These are phyloP conservation scores for Jackrogersella multiformis DNA, from an alignment of 495 filamentous ascomycete genomes.

Conservation along the genomic window DNA sequence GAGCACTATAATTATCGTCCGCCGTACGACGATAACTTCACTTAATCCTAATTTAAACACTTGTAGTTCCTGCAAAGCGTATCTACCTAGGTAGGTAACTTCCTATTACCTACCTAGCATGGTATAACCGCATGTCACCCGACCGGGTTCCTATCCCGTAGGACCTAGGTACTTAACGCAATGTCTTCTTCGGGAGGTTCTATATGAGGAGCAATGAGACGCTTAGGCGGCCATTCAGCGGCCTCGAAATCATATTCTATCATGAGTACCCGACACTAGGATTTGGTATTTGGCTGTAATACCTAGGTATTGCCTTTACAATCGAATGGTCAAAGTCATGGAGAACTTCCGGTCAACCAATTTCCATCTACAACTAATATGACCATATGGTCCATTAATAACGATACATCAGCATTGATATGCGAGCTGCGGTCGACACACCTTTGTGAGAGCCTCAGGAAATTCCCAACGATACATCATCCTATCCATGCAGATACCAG, in stretches of 20 bases:
- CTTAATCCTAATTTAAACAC: no score
- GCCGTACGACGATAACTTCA: no score
- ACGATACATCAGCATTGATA: slow-evolving; percentile 29
- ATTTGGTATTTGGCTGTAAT: neutral
- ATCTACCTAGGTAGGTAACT: no score
- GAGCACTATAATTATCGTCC: no score
- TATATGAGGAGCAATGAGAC: neutral
- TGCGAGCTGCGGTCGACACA: neutral
- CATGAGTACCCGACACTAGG: no score
- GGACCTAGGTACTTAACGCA: slow-evolving; percentile 6
- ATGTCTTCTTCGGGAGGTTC: neutral
- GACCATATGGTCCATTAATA: slow-evolving; percentile 11
- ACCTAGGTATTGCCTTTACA: no score
- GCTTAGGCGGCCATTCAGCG: slow-evolving; percentile 17
- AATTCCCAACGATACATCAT: neutral
- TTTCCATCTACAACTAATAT: slow-evolving; percentile 20
- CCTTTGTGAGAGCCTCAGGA: neutral
- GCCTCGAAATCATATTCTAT: slow-evolving; percentile 1
- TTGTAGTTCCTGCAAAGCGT: no score
- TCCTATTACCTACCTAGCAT: no score
- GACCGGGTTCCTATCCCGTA: no score
- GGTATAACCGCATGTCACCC: no score
- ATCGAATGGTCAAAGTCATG: slow-evolving; percentile 8
- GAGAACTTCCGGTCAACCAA: slow-evolving; percentile 20
- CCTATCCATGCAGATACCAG: neutral